Evolutionary conservation across 177 flowering plant genomes (phyloP).

Genomic region (Vitis hybrid): DNA sequence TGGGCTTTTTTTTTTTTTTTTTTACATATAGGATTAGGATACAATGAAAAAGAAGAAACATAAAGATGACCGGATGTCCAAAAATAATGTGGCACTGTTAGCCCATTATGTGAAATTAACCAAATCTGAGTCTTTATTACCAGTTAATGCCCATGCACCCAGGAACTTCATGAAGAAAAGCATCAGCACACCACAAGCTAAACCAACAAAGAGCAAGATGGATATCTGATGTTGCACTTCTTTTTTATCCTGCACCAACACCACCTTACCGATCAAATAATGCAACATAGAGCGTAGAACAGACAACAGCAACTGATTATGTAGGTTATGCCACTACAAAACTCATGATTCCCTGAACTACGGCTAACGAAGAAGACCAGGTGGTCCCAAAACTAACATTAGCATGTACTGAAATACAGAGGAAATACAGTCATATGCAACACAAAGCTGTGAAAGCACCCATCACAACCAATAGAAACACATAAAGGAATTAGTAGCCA

Average conservation of each 20-base stretch:
- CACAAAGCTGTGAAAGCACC: no score
- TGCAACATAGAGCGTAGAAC: not conserved
- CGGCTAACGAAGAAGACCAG: not conserved
- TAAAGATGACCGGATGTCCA: not conserved
- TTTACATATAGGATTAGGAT: not conserved
- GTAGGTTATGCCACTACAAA: not conserved
- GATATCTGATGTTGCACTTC: slow-evolving; percentile 92
- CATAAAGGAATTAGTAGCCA: no score
- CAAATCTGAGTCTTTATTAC: slow-evolving; percentile 34
- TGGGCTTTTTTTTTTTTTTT: not conserved
- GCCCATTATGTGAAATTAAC: not conserved
- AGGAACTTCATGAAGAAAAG: slow-evolving; percentile 64
- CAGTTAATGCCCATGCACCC: slow-evolving; percentile 71
- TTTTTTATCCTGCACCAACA: slow-evolving; percentile 63
- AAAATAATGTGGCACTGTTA: not conserved
- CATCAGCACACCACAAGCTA: slow-evolving; percentile 76
- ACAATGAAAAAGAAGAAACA: not conserved
- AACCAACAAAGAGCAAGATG: slow-evolving; percentile 76
- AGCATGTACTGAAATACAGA: no score
- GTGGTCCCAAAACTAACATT: no score
- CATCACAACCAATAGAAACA: no score
- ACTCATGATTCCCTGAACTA: not conserved
- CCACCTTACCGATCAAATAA: slow-evolving; percentile 1
- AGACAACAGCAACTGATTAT: not conserved
- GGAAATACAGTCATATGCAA: no score